phyloP scores from a whole-genome alignment of 495 filamentous ascomycete species.

The Halenospora varia region DNA sequence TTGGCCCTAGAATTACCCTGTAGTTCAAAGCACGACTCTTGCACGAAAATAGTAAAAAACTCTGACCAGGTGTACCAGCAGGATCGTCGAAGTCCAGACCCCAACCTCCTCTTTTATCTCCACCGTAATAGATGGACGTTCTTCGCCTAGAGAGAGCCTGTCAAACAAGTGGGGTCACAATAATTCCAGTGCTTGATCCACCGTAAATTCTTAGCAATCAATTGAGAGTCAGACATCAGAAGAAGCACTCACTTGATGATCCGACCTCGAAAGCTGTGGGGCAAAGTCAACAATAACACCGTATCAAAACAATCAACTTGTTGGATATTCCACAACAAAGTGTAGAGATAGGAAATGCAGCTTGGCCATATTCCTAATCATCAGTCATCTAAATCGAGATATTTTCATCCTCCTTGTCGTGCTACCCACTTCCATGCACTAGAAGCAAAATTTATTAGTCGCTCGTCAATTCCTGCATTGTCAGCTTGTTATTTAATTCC shows the following conservation, averaged over 20 bases:
- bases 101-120: conserved; percentile 7
- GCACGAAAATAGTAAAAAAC: background rate
- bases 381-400: background rate
- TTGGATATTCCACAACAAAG: too few relatives aligned
- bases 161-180: too few relatives aligned
- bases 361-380: background rate
- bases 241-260: background rate
- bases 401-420: background rate
- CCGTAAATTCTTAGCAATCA: background rate
- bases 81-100: conserved; percentile 4
- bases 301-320: too few relatives aligned
- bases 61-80: background rate
- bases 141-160: background rate
- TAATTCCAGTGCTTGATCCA: background rate
- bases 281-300: background rate
- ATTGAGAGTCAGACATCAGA: background rate
- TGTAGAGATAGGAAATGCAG: background rate
- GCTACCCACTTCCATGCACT: background rate
- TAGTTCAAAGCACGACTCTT: background rate
- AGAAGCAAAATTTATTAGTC: background rate
- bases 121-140: background rate
- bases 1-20: background rate
- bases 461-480: background rate
- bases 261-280: background rate
- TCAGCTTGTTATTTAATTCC: background rate